Evolutionary conservation across 306 rosid genomes (phyloP), one percentile per base, ranked within the genome.

Genomic region (Cicer yamashitae): DNA sequence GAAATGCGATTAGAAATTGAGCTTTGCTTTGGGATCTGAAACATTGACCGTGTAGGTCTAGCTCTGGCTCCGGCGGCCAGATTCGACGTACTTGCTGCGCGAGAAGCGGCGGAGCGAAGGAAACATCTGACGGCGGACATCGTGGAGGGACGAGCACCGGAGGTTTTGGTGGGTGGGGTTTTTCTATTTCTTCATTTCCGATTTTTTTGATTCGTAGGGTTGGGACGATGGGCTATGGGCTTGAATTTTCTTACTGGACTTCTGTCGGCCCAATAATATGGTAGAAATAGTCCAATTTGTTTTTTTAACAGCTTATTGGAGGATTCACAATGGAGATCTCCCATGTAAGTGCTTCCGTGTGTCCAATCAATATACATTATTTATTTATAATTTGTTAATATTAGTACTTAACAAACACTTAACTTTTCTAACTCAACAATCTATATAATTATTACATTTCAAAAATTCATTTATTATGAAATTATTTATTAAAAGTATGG

Each of bases 81-180:
- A 58, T 87, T 88, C 39, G 83, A 75, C 15, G 74, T 44, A 15
- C 76, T 11, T 10, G 77, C 14, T 4, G 85, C 38, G 54, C 97
- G 77, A n/a, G 81, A 70, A 6, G 87, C 81, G 64, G 91, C 82
- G 79, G 96, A 78, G 82, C 97, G 89, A 80, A 88, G 59, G 77
- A 83, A 84, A n/a, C 93, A 87, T 83, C 96, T 94, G 67, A 96
- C 97, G 81, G 91, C 63, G 71, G 88, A 82, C 99, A 94, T 94
- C 77, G 56, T 73, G 6, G 37, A 63, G 45, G 48, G 52, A 38
- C 4, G 45, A 58, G 2, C 7, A 7, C 7, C 45, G n/a, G 70
- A 40, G 85, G 79, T 78, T 80, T 72, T 54, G 48, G 10, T 50
- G 53, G 63, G 62, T 4, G 43, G 75, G 85, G 78, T 67, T 67